phyloP scores from a whole-genome alignment of 495 filamentous ascomycete genomes.

The Parmelia sp. region DNA sequence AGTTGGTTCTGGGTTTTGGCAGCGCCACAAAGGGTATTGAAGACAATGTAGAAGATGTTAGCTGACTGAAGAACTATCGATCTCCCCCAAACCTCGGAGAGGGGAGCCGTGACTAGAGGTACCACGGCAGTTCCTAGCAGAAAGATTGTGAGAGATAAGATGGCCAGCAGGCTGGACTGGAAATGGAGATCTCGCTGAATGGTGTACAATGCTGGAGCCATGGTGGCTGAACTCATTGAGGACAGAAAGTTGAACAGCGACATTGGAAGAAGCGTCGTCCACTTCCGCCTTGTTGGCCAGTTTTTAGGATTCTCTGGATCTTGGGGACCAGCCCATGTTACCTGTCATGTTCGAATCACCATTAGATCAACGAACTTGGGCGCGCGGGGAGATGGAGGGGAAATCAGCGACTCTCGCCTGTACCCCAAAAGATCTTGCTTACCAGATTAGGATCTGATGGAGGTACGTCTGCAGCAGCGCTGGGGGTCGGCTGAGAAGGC shows the following conservation, averaged over 20 bases:
- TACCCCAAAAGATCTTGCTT: not conserved
- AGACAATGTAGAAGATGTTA: slow-evolving; percentile 35
- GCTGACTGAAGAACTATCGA: slow-evolving; percentile 30
- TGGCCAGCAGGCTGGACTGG: not conserved
- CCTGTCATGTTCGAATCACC: not conserved
- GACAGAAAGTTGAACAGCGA: slow-evolving; percentile 7
- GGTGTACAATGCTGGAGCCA: slow-evolving; percentile 36
- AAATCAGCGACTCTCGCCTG: not conserved
- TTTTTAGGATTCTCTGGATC: slow-evolving; percentile 68
- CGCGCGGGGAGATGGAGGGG: too few species aligned
- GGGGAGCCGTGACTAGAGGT: slow-evolving; percentile 36
- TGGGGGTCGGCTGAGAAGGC: not conserved
- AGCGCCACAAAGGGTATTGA: slow-evolving; percentile 35
- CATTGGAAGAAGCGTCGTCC: not conserved
- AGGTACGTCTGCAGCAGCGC: not conserved
- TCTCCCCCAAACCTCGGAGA: slow-evolving; percentile 36
- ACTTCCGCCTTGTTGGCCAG: slow-evolving; percentile 36
- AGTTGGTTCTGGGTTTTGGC: slow-evolving; percentile 30
- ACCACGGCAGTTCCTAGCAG: not conserved
- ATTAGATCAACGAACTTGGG: not conserved
- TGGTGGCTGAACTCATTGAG: slow-evolving; percentile 31
- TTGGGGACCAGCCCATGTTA: slow-evolving; percentile 56
- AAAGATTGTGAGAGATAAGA: not conserved
- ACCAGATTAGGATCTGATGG: not conserved
- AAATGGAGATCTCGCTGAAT: slow-evolving; percentile 34